Evolutionary conservation across 1,284 basidiomycete genomes (phyloP).

Genomic region (Puccinia triticina): DNA sequence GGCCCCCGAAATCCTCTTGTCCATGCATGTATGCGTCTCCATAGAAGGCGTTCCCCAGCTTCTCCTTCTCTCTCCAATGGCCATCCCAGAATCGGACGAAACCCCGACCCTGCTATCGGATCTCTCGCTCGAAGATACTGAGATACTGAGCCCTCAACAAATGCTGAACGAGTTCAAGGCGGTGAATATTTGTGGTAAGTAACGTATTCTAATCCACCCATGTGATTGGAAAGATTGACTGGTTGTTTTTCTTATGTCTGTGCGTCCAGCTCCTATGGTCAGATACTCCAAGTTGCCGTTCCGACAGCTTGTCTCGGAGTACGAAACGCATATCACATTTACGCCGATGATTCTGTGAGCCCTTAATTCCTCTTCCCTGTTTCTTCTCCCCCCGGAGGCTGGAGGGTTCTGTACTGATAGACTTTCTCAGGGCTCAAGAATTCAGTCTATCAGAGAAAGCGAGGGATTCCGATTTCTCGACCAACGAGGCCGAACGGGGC

Average conservation of each 20-base stretch:
- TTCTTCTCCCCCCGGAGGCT: too few relatives aligned
- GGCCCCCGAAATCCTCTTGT: neutral
- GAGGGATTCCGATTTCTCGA: constrained; percentile 66
- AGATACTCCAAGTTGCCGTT: constrained; percentile 68
- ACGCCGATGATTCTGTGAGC: constrained; percentile 68
- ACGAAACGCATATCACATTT: constrained; percentile 67
- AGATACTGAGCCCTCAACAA: constrained; percentile 61
- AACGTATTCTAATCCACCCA: neutral
- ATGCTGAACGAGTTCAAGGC: constrained; percentile 62
- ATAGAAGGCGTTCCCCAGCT: too few relatives aligned
- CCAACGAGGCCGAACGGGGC: constrained; percentile 64
- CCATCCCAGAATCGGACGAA: neutral
- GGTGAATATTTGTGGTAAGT: constrained; percentile 63
- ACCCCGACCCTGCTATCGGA: too few relatives aligned
- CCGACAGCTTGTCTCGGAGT: constrained; percentile 65
- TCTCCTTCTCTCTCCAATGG: too few relatives aligned
- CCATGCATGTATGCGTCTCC: too few relatives aligned
- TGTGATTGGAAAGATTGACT: neutral
- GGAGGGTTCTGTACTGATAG: too few relatives aligned
- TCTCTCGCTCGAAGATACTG: constrained; percentile 18
- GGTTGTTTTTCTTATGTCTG: neutral
- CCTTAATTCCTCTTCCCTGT: neutral
- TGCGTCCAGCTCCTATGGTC: constrained; percentile 64
- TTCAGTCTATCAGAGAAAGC: constrained; percentile 66
- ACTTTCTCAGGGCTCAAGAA: constrained; percentile 59